Base-by-base conservation (phyloP, 2,329 filamentous ascomycete species). In the Boeremia lycopersici region DNA sequence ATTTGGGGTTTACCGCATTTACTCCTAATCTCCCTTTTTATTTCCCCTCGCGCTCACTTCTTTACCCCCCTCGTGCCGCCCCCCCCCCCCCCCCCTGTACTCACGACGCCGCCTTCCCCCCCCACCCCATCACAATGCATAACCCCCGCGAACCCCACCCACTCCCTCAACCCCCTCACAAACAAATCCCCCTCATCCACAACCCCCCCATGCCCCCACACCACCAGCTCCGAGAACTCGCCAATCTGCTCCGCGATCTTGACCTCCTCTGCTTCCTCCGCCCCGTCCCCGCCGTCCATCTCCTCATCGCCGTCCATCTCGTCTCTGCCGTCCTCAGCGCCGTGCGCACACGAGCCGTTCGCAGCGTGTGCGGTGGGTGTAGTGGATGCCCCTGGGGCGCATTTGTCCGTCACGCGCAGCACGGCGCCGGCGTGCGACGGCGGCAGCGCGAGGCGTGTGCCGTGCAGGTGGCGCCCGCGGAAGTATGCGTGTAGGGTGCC, bases 141-240 rank as follows among this genome's bases (percentile, higher is more conserved):
- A n/a, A 83, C 81, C 61, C 88, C 84, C 10, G 91, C 85, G 71
- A 93, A 85, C 10, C 80, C 79, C 53, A 96, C 79, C 91, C 92
- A 96, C 74, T 96, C 92, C 62, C 88, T 83, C 38, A 96, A 78
- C 0, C 88, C 86, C 70, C 89, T 88, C 4, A 90, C 79, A 71
- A 91, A 95, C 1, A 83, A 79, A 74, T 96, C 91, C 6, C 77
- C 77, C 26, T 81, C 80, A 56, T 88, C 86, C 6, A 86, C 86
- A 44, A 84, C 65, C 1, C 77, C 74, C 62, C 95, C 92, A 72
- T 96, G 92, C 0, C 84, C 87, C 93, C 93, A 98, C n/a, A 96
- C 82, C 3, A 91, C 77, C 45, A 96, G 73, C 49, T 89, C 81
- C 6, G 91, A 85, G 69, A 97, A 97, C 13, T 81, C 81, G 1